These are phyloP conservation scores for Phytophthora colocasiae DNA, from an alignment of 352 stramenopile genomes.

Conservation along the genomic window DNA sequence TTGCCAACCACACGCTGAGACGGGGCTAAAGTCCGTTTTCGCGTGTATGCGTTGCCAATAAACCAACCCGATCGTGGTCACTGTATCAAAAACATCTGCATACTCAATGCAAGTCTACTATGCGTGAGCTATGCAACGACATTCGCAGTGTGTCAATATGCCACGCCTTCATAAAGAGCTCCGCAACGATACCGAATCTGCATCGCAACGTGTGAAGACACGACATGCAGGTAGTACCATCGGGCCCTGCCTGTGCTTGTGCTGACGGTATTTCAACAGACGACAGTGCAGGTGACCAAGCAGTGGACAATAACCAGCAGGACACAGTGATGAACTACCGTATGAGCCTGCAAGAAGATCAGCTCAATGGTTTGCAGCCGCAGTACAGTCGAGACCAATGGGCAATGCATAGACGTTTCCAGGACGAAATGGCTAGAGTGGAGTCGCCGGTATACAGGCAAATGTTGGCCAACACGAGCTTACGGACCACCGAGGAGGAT, in stretches of 20 bases:
- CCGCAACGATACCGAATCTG: neutral
- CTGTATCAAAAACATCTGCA: slow-evolving; percentile 7
- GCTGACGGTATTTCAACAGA: neutral
- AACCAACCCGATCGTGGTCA: slow-evolving; percentile 7
- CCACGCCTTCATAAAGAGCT: slow-evolving; percentile 9
- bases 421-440: slow-evolving; percentile 1
- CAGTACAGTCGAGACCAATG: neutral
- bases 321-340: slow-evolving; percentile 10
- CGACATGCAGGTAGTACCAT: neutral
- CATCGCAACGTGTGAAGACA: neutral
- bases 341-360: neutral
- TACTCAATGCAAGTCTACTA: slow-evolving; percentile 12
- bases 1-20: slow-evolving; percentile 35
- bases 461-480: neutral
- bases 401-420: neutral
- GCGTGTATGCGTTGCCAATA: slow-evolving; percentile 34
- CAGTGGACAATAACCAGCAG: slow-evolving; percentile 2
- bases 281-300: slow-evolving; percentile 11
- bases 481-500: neutral
- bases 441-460: slow-evolving; percentile 5
- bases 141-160: slow-evolving; percentile 6
- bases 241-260: slow-evolving; percentile 10
- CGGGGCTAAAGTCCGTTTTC: slow-evolving; percentile 4
- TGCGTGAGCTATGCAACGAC: slow-evolving; percentile 12
- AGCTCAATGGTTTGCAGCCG: slow-evolving; percentile 3